These are phyloP conservation scores for Ganoderma lucidum DNA, from an alignment of 1,284 basidiomycete genomes.

Conservation along the genomic window DNA sequence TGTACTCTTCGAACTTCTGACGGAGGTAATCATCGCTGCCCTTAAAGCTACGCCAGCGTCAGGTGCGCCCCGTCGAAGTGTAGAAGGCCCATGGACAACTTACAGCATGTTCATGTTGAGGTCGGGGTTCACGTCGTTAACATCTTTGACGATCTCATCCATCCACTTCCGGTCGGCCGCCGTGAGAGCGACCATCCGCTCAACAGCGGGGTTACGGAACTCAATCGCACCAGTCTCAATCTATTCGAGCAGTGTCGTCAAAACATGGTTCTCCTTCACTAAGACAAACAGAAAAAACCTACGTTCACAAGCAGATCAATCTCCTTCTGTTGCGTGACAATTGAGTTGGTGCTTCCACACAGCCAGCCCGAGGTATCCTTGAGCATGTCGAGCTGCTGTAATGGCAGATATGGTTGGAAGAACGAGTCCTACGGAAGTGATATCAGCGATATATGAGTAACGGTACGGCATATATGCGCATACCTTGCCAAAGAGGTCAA, in stretches of 20 bases:
- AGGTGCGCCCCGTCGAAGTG: not conserved
- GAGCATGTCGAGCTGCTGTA: conserved; percentile 95
- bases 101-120: conserved; percentile 70
- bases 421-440: conserved; percentile 77
- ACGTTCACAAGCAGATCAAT: conserved; percentile 94
- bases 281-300: conserved; percentile 35
- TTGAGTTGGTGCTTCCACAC: conserved; percentile 94
- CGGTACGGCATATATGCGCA: conserved; percentile 3
- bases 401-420: conserved; percentile 97
- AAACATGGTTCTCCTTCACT: not conserved
- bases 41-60: conserved; percentile 65
- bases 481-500: conserved; percentile 88
- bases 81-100: conserved; percentile 37
- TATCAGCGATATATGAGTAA: not conserved
- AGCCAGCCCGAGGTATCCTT: conserved; percentile 86
- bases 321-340: conserved; percentile 94
- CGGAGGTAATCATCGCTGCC: conserved; percentile 94
- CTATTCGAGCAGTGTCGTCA: conserved; percentile 47
- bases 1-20: conserved; percentile 89
- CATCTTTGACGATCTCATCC: conserved; percentile 62
- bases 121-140: conserved; percentile 56
- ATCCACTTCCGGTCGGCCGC: conserved; percentile 98
- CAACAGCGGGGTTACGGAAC: conserved; percentile 83
- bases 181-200: conserved; percentile 83
- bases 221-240: conserved; percentile 87